Percentiles rank a stretch among this genome's conserved stretches.
Evolutionary conservation across 495 filamentous ascomycete species (phyloP).

Genomic region (Hypomontagnella submonticulosa): DNA sequence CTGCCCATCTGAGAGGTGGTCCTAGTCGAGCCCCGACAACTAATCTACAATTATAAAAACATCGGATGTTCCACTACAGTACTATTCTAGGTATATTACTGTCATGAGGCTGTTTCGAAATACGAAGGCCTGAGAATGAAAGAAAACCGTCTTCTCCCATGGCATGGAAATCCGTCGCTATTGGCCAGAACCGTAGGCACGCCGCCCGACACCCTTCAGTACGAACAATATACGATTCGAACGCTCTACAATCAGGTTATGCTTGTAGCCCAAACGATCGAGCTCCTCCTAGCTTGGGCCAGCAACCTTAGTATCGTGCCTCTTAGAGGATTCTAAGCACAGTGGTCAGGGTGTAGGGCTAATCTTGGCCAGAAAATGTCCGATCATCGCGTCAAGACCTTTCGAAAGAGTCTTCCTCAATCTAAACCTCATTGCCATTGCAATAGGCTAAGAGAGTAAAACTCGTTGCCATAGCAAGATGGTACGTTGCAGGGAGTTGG

Average conservation of each 20-base stretch:
- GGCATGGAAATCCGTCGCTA: too few species aligned
- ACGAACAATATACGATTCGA: too few species aligned
- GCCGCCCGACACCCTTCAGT: too few species aligned
- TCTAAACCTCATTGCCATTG: background rate
- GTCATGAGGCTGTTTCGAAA: background rate
- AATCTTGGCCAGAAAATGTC: too few species aligned
- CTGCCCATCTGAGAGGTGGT: slow-evolving; percentile 77
- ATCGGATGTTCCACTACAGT: background rate
- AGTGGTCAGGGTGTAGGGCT: too few species aligned
- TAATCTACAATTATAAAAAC: slow-evolving; percentile 55
- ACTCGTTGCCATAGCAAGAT: background rate
- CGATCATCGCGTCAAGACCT: background rate
- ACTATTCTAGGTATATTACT: background rate
- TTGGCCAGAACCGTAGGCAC: too few species aligned
- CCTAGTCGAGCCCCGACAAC: slow-evolving; percentile 51
- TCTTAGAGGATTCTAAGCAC: too few species aligned
- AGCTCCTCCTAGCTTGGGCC: too few species aligned
- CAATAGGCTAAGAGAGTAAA: background rate
- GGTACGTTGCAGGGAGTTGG: slow-evolving; percentile 1
- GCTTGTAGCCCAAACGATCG: too few species aligned
- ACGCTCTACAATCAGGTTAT: too few species aligned
- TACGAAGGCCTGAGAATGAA: background rate
- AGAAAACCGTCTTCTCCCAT: too few species aligned
- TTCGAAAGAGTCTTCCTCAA: background rate
- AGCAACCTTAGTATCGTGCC: too few species aligned